phyloP scores from a whole-genome alignment of 2,329 filamentous ascomycete species.

The Aspergillus clavatus region DNA sequence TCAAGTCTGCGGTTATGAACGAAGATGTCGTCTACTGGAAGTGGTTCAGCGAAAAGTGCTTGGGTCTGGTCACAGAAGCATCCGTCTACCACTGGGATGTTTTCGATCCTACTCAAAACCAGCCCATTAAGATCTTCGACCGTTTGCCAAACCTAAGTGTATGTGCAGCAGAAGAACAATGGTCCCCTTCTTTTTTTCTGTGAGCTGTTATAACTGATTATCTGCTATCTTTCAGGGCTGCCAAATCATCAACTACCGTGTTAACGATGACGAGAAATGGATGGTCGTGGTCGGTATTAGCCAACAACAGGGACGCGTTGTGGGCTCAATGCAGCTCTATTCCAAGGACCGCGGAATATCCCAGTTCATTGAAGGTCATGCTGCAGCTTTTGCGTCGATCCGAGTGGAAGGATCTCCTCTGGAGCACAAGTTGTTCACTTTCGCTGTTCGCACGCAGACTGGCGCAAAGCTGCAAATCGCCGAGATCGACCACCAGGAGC shows the following conservation, averaged over 20 bases:
- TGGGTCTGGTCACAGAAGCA: conserved; percentile 86
- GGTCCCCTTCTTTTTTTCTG: background rate
- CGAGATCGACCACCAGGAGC: conserved; percentile 88
- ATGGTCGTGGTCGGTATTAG: conserved; percentile 97
- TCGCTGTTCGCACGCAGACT: conserved; percentile 82
- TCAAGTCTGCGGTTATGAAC: conserved; percentile 94
- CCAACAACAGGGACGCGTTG: conserved; percentile 85
- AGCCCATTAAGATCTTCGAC: conserved; percentile 88
- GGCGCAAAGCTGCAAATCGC: conserved; percentile 96
- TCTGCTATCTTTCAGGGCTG: conserved; percentile 58
- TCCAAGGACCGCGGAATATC: conserved; percentile 94
- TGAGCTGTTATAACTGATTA: conserved; percentile 5
- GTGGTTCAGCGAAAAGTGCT: conserved; percentile 85
- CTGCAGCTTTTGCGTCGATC: conserved; percentile 86
- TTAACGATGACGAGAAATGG: conserved; percentile 95
- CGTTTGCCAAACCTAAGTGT: conserved; percentile 85
- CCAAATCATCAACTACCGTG: conserved; percentile 99
- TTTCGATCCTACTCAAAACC: conserved; percentile 72
- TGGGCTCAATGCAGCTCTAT: conserved; percentile 95
- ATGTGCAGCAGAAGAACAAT: conserved; percentile 35
- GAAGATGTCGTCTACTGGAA: conserved; percentile 99
- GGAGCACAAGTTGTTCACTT: conserved; percentile 94
- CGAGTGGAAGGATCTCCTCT: conserved; percentile 81
- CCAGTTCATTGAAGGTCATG: conserved; percentile 96
- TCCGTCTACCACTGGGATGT: conserved; percentile 98